Conservation (phyloP, 1,284 basidiomycete genomes). For the Porodaedalea pini region DNA sequence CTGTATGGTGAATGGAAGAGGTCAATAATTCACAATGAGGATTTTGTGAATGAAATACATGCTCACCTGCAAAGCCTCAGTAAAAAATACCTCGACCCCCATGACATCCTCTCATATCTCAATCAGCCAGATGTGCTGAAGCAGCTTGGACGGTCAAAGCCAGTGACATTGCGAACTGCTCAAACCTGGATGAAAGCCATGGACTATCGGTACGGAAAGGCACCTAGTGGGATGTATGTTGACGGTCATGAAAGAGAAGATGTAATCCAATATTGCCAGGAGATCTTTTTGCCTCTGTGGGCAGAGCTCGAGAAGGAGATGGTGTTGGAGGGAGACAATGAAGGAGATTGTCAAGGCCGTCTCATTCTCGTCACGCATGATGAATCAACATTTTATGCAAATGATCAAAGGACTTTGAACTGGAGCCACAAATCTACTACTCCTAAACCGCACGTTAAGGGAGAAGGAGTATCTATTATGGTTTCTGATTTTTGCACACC, state of each 20-base stretch:
- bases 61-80: constrained; percentile 29
- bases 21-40: constrained; percentile 29
- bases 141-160: constrained; percentile 23
- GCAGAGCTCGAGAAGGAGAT: no score
- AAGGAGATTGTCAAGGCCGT: not conserved
- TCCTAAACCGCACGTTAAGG: constrained; percentile 36
- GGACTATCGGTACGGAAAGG: constrained; percentile 28
- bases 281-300: constrained; percentile 27
- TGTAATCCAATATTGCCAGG: constrained; percentile 24
- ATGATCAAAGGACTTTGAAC: constrained; percentile 29
- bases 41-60: constrained; percentile 28
- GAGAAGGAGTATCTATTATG: constrained; percentile 36
- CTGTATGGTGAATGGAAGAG: constrained; percentile 22
- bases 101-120: constrained; percentile 30
- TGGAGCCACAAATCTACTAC: constrained; percentile 34
- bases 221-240: constrained; percentile 30
- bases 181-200: constrained; percentile 28
- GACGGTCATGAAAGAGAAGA: constrained; percentile 31
- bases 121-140: constrained; percentile 22
- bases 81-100: constrained; percentile 25
- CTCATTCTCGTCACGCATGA: constrained; percentile 26
- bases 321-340: not conserved
- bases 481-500: constrained; percentile 24
- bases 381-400: constrained; percentile 38
- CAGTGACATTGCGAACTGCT: constrained; percentile 25